Percentiles rank a stretch among this genome's conserved stretches.
Evolutionary conservation across 495 filamentous ascomycete species (phyloP).

Genomic region (Penicillium coffeae): DNA sequence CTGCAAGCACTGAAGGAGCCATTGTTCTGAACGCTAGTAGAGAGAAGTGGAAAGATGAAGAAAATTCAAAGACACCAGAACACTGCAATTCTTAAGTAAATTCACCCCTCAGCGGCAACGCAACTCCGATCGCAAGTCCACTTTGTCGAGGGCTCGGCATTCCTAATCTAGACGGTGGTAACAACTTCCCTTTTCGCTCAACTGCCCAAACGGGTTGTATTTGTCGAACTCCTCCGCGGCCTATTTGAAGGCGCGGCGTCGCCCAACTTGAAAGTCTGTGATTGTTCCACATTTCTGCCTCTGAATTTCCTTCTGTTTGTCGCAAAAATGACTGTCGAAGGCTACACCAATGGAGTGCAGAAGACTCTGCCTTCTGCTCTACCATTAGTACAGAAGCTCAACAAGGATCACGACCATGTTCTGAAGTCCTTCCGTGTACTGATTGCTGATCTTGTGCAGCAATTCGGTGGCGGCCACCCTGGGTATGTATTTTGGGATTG

Average conservation of each 20-base stretch:
- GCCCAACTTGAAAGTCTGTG: background rate
- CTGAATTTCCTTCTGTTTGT: background rate
- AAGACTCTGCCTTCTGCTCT: conserved; percentile 17
- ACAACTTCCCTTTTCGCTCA: conserved; percentile 3
- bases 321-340: conserved; percentile 13
- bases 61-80: conserved; percentile 1
- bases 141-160: too few species aligned
- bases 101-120: conserved; percentile 1
- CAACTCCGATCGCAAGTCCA: background rate
- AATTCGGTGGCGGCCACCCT: conserved; percentile 56
- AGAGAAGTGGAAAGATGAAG: background rate
- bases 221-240: conserved; percentile 2
- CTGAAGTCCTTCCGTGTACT: conserved; percentile 50
- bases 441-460: conserved; percentile 57
- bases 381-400: conserved; percentile 22
- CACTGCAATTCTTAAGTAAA: conserved; percentile 10
- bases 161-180: conserved; percentile 4
- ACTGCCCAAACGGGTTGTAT: conserved; percentile 9
- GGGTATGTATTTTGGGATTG: conserved; percentile 33
- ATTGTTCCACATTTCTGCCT: background rate
- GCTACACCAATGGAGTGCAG: conserved; percentile 9
- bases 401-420: conserved; percentile 41
- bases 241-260: conserved; percentile 7
- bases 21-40: conserved; percentile 2
- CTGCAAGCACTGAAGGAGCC: conserved; percentile 15